These are phyloP conservation scores for Cyberlindnera samutprakarnensis DNA, from an alignment of 805 yeast species.

Conservation along the genomic window DNA sequence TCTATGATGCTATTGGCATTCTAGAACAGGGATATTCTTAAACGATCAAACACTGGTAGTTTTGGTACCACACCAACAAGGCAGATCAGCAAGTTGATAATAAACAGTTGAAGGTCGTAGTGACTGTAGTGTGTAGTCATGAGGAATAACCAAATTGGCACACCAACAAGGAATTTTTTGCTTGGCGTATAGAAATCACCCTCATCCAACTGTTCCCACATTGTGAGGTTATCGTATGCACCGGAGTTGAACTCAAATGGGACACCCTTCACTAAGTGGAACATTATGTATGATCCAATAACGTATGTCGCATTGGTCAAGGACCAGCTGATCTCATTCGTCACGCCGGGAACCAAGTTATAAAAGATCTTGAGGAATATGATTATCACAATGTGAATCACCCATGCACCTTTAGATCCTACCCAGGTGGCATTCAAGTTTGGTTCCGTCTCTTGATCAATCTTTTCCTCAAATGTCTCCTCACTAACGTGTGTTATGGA, in stretches of 20 bases:
- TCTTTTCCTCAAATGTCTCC: constrained; percentile 84
- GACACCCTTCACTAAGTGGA: constrained; percentile 92
- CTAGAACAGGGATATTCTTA: constrained; percentile 43
- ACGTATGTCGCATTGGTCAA: constrained; percentile 86
- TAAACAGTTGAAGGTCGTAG: constrained; percentile 72
- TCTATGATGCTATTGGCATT: too few relatives aligned
- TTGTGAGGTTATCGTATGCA: constrained; percentile 89
- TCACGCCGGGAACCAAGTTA: constrained; percentile 74
- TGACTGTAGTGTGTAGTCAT: constrained; percentile 85
- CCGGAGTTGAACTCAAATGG: constrained; percentile 97
- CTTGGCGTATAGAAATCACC: constrained; percentile 98
- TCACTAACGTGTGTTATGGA: constrained; percentile 92
- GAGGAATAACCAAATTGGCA: constrained; percentile 84
- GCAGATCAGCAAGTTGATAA: constrained; percentile 68
- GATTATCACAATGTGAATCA: constrained; percentile 81
- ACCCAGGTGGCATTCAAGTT: constrained; percentile 97
- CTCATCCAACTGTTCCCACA: constrained; percentile 97
- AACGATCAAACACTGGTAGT: constrained; percentile 73
- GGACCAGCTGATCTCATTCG: constrained; percentile 87
- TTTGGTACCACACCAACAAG: constrained; percentile 87
- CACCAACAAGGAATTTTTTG: constrained; percentile 84
- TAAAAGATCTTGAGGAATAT: constrained; percentile 65
- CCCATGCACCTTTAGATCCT: constrained; percentile 94
- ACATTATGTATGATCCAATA: constrained; percentile 90
- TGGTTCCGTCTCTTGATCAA: constrained; percentile 83